Conservation (phyloP, 2,329 filamentous ascomycete species). For the Colletotrichum sp. region DNA sequence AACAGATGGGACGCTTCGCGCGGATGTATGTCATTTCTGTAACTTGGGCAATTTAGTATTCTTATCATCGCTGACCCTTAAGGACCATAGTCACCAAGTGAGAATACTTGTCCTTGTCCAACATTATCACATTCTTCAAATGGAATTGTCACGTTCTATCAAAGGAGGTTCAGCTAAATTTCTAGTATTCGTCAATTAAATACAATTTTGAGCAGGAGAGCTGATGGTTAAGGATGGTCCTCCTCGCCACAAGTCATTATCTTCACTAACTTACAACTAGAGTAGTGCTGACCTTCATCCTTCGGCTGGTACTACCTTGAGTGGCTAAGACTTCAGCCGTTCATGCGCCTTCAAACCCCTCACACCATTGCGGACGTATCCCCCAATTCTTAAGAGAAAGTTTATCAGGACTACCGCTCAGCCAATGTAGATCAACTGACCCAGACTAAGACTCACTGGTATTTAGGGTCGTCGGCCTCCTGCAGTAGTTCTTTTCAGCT, state of each 20-base stretch:
- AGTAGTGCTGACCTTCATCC: background rate
- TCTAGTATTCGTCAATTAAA: too few relatives aligned
- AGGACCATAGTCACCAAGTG: too few relatives aligned
- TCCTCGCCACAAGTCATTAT: background rate
- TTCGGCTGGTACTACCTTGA: background rate
- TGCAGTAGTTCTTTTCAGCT: background rate
- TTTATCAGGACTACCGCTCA: background rate
- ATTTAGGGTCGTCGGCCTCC: background rate
- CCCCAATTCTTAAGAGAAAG: background rate
- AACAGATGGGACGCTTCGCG: too few relatives aligned
- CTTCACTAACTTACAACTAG: background rate
- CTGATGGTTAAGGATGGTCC: too few relatives aligned
- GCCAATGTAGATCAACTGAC: background rate
- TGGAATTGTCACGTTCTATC: too few relatives aligned
- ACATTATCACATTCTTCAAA: too few relatives aligned
- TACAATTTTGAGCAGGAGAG: too few relatives aligned
- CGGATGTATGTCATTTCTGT: too few relatives aligned
- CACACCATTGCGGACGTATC: background rate
- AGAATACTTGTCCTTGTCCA: too few relatives aligned
- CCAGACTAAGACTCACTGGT: background rate
- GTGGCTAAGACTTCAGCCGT: background rate
- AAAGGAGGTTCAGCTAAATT: too few relatives aligned
- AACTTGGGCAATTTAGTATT: too few relatives aligned
- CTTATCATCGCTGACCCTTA: too few relatives aligned
- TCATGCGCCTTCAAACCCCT: background rate